phyloP scores from a whole-genome alignment of 768 basidiomycete species.

The Exidia glandulosa region DNA sequence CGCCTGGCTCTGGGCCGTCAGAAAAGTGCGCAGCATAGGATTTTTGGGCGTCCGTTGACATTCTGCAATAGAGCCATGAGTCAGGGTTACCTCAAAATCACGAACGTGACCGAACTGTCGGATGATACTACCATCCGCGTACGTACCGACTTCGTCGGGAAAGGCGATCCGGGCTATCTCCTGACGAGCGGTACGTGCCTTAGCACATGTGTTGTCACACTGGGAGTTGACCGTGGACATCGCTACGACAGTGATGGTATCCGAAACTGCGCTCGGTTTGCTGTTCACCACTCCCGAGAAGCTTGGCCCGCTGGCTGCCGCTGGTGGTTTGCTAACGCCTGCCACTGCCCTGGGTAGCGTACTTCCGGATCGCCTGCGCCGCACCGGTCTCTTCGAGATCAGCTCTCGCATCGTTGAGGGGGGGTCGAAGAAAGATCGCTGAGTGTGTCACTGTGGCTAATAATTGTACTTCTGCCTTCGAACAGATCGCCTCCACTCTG shows the following conservation, averaged over 20 bases:
- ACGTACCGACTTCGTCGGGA: slow-evolving; percentile 48
- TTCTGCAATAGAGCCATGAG: slow-evolving; percentile 36
- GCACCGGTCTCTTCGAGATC: slow-evolving; percentile 45
- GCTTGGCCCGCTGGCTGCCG: slow-evolving; percentile 42
- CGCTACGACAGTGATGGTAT: slow-evolving; percentile 47
- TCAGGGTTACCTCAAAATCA: slow-evolving; percentile 48
- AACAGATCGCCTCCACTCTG: too few relatives aligned
- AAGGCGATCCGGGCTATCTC: slow-evolving; percentile 70
- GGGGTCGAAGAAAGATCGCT: not conserved
- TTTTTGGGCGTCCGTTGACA: not conserved
- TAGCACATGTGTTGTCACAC: too few relatives aligned
- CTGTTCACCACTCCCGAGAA: slow-evolving; percentile 39
- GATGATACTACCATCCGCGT: slow-evolving; percentile 35
- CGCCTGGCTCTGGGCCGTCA: slow-evolving; percentile 9
- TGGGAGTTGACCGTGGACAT: not conserved
- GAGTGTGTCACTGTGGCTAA: too few relatives aligned
- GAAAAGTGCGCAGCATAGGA: not conserved
- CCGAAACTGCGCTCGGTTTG: slow-evolving; percentile 67
- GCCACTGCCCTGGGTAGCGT: slow-evolving; percentile 73
- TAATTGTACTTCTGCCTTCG: too few relatives aligned
- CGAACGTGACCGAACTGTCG: slow-evolving; percentile 59
- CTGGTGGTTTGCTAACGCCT: slow-evolving; percentile 77
- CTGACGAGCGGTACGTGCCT: slow-evolving; percentile 39
- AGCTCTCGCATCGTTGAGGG: slow-evolving; percentile 30
- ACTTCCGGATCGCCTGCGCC: slow-evolving; percentile 54